phyloP scores from a whole-genome alignment of 176 grass and related monocot species.

The Chrysopogon serrulatus region DNA sequence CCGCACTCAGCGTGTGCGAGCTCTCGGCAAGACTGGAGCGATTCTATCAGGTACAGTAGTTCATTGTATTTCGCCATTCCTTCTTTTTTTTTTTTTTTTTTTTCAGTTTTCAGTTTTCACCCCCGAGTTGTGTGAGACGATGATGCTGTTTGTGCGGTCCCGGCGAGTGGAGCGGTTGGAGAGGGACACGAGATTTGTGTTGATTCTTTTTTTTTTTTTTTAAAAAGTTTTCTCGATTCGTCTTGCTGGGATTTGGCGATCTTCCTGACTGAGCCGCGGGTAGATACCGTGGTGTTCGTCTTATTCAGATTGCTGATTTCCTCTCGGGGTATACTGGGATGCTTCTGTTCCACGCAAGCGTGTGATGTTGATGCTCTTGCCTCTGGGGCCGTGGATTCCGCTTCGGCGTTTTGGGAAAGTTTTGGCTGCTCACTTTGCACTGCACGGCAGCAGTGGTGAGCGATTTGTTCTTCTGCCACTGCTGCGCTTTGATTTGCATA shows the following conservation, averaged over 20 bases:
- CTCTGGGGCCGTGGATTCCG: background rate
- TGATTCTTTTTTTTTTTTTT: background rate
- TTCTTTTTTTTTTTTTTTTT: too few relatives aligned
- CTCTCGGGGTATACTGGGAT: background rate
- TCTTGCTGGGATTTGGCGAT: background rate
- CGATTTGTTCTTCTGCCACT: background rate
- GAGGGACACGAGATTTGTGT: background rate
- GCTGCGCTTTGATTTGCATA: background rate
- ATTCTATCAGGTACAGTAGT: constrained; percentile 26
- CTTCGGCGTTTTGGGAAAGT: background rate
- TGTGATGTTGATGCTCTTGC: background rate
- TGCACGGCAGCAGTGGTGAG: background rate
- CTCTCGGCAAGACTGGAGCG: background rate
- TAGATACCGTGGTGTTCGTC: background rate
- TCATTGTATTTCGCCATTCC: background rate
- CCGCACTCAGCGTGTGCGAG: constrained; percentile 7
- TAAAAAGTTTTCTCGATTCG: constrained; percentile 2
- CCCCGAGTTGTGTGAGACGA: background rate
- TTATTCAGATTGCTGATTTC: background rate
- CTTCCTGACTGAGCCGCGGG: background rate
- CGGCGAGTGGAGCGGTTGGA: background rate
- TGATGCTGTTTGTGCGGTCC: background rate
- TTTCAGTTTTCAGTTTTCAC: too few relatives aligned
- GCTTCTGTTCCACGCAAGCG: constrained; percentile 31
- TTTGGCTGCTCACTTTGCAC: background rate